Conservation (phyloP, 179 eudicot species). For the Nepenthes alata region DNA sequence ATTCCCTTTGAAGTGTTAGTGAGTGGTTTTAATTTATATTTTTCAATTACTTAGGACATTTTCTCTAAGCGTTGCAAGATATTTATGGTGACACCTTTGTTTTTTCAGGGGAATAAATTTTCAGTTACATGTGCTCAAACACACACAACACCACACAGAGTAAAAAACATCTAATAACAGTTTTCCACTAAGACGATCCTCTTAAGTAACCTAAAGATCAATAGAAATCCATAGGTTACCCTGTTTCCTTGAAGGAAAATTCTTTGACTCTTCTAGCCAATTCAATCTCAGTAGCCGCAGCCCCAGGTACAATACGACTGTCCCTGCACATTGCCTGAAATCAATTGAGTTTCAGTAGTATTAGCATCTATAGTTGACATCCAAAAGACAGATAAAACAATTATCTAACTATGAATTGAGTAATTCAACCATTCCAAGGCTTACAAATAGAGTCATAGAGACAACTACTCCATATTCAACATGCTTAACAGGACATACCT, state of each 20-base stretch:
- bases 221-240: slow-evolving; percentile 28
- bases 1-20: no score
- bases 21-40: no score
- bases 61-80: no score
- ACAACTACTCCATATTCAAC: background rate
- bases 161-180: no score
- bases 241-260: slow-evolving; percentile 80
- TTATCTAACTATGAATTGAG: no score
- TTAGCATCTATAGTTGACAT: slow-evolving; percentile 3
- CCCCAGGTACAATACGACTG: slow-evolving; percentile 88
- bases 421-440: background rate
- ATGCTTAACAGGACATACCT: slow-evolving; percentile 24
- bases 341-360: background rate
- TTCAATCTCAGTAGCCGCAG: slow-evolving; percentile 97
- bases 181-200: no score
- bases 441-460: background rate
- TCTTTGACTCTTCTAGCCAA: slow-evolving; percentile 80
- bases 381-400: no score
- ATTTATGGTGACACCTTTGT: no score
- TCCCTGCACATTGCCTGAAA: slow-evolving; percentile 92
- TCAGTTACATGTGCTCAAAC: no score
- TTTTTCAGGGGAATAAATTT: no score
- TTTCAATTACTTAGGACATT: no score
- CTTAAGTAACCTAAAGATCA: background rate
- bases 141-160: no score